Evolutionary conservation across 352 stramenopile species (phyloP).

Genomic region (Phytophthora vignae): DNA sequence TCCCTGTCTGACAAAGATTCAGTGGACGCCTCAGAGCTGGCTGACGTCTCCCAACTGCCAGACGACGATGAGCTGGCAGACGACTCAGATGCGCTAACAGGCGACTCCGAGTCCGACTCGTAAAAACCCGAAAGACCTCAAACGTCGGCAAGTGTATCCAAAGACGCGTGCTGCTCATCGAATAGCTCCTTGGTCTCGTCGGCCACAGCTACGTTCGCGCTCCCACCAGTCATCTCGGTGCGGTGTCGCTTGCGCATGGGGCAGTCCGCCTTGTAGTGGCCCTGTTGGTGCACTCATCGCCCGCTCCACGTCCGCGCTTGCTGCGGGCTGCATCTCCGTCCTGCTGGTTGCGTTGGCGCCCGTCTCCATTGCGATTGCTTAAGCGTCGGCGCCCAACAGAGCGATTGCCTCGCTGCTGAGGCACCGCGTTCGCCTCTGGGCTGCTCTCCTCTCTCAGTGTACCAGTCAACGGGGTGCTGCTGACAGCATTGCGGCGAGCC

Average conservation of each 20-base stretch:
- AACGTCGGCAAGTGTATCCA: neutral
- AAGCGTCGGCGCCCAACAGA: neutral
- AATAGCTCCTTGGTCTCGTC: neutral
- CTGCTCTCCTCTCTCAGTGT: neutral
- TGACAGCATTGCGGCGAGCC: neutral
- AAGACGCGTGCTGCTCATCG: neutral
- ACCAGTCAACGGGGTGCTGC: neutral
- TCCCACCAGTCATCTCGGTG: neutral
- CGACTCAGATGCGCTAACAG: too few relatives aligned
- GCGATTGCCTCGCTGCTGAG: neutral
- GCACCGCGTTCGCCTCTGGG: conserved; percentile 5
- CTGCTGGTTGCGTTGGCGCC: too few relatives aligned
- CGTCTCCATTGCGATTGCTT: neutral
- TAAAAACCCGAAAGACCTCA: neutral
- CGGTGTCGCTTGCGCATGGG: neutral
- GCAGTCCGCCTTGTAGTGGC: neutral
- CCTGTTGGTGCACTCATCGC: neutral
- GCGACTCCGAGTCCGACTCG: neutral
- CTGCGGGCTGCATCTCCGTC: neutral
- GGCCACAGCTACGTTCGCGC: neutral
- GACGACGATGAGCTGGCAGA: neutral
- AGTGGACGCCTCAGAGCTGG: neutral
- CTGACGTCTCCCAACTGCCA: neutral
- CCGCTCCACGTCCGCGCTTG: neutral
- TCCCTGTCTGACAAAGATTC: neutral